phyloP scores from a whole-genome alignment of 2,329 filamentous ascomycete species.

The Alternaria brassicae region DNA sequence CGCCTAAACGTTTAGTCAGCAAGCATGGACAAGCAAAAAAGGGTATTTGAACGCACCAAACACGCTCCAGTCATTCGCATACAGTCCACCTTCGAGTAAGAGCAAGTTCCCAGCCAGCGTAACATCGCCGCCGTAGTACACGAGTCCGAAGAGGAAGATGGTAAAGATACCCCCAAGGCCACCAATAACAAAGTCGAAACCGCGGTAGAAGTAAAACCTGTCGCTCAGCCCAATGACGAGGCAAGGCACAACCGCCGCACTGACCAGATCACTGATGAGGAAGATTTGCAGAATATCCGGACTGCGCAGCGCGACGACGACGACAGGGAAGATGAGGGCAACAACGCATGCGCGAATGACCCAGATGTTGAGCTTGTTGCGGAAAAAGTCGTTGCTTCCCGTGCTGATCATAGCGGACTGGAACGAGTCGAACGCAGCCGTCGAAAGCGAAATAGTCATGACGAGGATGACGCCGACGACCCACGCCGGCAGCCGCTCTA shows the following conservation, averaged over 20 bases:
- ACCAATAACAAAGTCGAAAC: constrained; percentile 80
- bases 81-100: constrained; percentile 75
- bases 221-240: constrained; percentile 75
- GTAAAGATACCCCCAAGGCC: constrained; percentile 79
- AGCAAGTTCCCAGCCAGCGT: constrained; percentile 70
- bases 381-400: constrained; percentile 83
- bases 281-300: constrained; percentile 82
- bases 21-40: neutral
- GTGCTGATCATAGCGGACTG: constrained; percentile 88
- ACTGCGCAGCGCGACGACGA: constrained; percentile 75
- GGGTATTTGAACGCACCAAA: constrained; percentile 63
- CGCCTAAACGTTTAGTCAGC: constrained; percentile 51
- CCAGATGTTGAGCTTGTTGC: constrained; percentile 80
- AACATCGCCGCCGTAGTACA: constrained; percentile 77
- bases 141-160: constrained; percentile 80
- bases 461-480: constrained; percentile 82
- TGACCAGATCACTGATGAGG: constrained; percentile 81
- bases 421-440: constrained; percentile 79
- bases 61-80: constrained; percentile 78
- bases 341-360: constrained; percentile 74
- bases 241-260: constrained; percentile 76
- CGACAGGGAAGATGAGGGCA: constrained; percentile 74
- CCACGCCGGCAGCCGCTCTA: constrained; percentile 76
- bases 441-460: constrained; percentile 79
- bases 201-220: constrained; percentile 73